These are phyloP conservation scores for Conticribra weissflogii DNA, from an alignment of 108 stramenopile species.

Conservation along the genomic window DNA sequence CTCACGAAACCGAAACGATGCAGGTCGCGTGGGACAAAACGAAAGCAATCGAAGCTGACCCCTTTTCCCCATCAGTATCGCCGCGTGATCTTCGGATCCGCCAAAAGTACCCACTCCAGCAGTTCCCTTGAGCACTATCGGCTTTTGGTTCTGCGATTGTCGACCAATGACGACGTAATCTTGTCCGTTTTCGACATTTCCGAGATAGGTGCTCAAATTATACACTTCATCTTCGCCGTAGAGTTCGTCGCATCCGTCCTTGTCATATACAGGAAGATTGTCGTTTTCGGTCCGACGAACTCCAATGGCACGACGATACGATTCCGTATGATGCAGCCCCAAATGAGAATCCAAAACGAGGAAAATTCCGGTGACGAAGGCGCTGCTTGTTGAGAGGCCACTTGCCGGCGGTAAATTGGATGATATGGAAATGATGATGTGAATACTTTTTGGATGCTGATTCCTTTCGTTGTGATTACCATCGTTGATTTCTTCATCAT, in stretches of 20 bases:
- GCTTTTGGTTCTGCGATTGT: too few species aligned
- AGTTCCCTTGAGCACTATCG: slow-evolving; percentile 36
- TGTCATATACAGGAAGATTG: neutral
- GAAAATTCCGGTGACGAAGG: slow-evolving; percentile 26
- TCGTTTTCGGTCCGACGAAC: neutral
- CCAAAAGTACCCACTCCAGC: slow-evolving; percentile 40
- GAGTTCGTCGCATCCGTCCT: neutral
- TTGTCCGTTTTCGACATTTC: slow-evolving; percentile 33
- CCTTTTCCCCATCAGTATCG: slow-evolving; percentile 19
- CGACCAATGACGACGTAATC: neutral
- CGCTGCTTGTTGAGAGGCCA: slow-evolving; percentile 31
- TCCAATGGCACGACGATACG: slow-evolving; percentile 29
- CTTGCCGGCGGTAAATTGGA: slow-evolving; percentile 34
- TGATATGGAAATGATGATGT: slow-evolving; percentile 24
- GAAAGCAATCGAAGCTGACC: slow-evolving; percentile 10
- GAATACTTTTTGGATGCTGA: neutral
- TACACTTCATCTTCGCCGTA: slow-evolving; percentile 3
- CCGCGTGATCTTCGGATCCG: slow-evolving; percentile 40
- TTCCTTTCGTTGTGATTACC: neutral
- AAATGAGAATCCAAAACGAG: slow-evolving; percentile 25
- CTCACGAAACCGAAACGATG: slow-evolving; percentile 2
- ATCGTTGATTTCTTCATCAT: neutral
- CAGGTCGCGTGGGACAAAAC: slow-evolving; percentile 29
- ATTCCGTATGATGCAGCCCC: neutral
- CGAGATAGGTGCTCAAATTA: slow-evolving; percentile 32